These are phyloP conservation scores for Podila verticillata DNA, from an alignment of 192 early-diverging fungal genomes.

Conservation along the genomic window DNA sequence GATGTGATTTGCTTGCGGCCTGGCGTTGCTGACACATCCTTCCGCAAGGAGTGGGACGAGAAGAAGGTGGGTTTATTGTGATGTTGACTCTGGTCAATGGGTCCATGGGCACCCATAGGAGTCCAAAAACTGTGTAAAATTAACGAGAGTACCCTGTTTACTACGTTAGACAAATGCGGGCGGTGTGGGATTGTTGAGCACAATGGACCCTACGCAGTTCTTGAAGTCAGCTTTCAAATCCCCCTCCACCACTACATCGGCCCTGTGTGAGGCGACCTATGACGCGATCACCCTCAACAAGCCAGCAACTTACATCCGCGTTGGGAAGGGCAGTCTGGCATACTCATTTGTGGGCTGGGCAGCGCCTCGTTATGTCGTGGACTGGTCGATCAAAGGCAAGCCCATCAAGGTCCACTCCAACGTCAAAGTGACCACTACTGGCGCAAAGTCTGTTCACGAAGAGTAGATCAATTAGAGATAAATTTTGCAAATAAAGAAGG, in stretches of 20 bases:
- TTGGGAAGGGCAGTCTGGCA: constrained; percentile 32
- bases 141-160: no score
- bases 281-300: constrained; percentile 31
- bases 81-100: no score
- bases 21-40: constrained; percentile 23
- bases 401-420: constrained; percentile 5
- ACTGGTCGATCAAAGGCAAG: constrained; percentile 33
- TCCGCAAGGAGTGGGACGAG: constrained; percentile 27
- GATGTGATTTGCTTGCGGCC: constrained; percentile 48
- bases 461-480: constrained; percentile 1
- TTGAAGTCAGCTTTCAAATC: constrained; percentile 20
- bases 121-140: no score
- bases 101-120: no score
- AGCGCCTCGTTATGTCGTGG: constrained; percentile 26
- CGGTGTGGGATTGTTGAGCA: constrained; percentile 16
- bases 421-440: constrained; percentile 16
- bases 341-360: constrained; percentile 46
- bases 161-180: constrained; percentile 3
- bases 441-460: background rate
- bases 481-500: background rate
- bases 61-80: constrained; percentile 11
- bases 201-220: constrained; percentile 22
- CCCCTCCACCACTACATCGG: constrained; percentile 11
- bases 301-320: constrained; percentile 7
- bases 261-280: constrained; percentile 29